Evolutionary conservation across 257 asterid species (phyloP).

Genomic region (Haberlea rhodopensis): DNA sequence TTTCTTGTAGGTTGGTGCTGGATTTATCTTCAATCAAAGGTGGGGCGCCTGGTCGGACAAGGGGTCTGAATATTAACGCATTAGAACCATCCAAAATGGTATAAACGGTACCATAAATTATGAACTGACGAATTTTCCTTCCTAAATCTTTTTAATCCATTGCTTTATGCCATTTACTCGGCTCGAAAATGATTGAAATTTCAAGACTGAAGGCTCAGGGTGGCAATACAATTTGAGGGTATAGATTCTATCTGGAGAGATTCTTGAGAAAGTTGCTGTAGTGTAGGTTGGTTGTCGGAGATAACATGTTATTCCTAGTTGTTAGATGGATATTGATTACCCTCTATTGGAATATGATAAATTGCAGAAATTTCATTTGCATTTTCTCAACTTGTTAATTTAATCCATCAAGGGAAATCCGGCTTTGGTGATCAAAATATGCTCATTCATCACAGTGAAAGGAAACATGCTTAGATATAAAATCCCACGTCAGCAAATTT

Average conservation of each 20-base stretch:
- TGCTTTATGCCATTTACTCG: constrained; percentile 14
- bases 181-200: constrained; percentile 30
- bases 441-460: no score
- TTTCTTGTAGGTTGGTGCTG: constrained; percentile 52
- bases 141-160: background rate
- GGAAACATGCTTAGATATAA: no score
- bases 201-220: constrained; percentile 20
- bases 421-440: no score
- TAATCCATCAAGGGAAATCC: no score
- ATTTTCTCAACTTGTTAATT: no score
- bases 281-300: constrained; percentile 20
- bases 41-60: constrained; percentile 86
- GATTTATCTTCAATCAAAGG: constrained; percentile 65
- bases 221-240: constrained; percentile 28
- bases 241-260: constrained; percentile 11
- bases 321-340: constrained; percentile 1
- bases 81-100: constrained; percentile 31
- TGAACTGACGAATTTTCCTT: constrained; percentile 24
- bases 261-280: constrained; percentile 14
- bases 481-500: no score
- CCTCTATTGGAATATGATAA: constrained; percentile 18
- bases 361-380: constrained; percentile 2
- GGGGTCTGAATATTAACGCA: constrained; percentile 51
- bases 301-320: constrained; percentile 19
- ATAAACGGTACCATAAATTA: constrained; percentile 24